These are phyloP conservation scores for Naganishia albida DNA, from an alignment of 1,284 basidiomycete species.

Conservation along the genomic window DNA sequence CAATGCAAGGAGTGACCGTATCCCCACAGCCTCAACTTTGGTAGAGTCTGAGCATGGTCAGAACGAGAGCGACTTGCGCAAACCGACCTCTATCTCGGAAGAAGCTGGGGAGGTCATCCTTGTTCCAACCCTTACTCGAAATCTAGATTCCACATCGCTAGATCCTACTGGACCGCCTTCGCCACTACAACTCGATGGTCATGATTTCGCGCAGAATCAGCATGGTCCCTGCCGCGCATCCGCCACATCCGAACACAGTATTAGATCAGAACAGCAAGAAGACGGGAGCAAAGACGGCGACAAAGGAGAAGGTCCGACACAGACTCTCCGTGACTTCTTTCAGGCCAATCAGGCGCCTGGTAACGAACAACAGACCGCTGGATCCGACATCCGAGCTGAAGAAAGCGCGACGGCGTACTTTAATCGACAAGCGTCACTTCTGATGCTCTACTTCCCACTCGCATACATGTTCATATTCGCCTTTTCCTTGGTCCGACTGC, in stretches of 20 bases:
- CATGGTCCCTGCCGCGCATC: no score
- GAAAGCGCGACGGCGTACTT: conserved; percentile 49
- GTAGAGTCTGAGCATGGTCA: conserved; percentile 1
- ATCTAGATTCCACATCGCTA: not conserved
- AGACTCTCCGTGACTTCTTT: conserved; percentile 45
- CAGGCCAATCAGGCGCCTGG: conserved; percentile 37
- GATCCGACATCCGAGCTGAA: conserved; percentile 17
- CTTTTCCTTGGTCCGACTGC: conserved; percentile 45
- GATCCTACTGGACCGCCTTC: conserved; percentile 7
- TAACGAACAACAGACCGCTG: conserved; percentile 12
- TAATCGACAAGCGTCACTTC: conserved; percentile 50
- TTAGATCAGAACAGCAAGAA: conserved; percentile 1
- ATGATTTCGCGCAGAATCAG: not conserved
- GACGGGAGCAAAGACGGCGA: not conserved
- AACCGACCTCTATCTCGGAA: not conserved
- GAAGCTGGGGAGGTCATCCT: not conserved
- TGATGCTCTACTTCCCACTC: conserved; percentile 52
- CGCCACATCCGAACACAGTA: no score
- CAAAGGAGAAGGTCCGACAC: conserved; percentile 21
- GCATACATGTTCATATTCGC: conserved; percentile 50
- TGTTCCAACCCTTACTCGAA: not conserved
- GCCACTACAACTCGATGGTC: conserved; percentile 22
- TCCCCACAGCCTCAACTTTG: conserved; percentile 6
- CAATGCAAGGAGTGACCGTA: conserved; percentile 1
- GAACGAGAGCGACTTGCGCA: not conserved